Evolutionary conservation across 257 asterid species (phyloP), one percentile per base, ranked within the genome.

Genomic region (Scutellaria minor): DNA sequence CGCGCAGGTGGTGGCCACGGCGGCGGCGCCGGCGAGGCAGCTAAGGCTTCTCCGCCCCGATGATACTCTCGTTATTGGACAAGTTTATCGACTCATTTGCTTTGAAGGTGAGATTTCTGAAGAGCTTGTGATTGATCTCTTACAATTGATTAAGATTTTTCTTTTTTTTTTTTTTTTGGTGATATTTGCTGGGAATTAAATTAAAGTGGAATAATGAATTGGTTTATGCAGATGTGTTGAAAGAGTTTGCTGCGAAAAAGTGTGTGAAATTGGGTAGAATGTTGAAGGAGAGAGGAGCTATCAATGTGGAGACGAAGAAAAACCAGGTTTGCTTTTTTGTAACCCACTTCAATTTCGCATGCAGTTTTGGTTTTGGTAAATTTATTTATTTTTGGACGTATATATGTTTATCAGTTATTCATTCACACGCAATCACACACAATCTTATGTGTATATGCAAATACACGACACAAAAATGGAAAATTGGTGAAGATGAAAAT

Each of bases 11-110:
- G 56, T 89, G 69, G 37, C 18, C 18, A 18, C 66, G 52, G 66
- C 85, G 47, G 71, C 72, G 11, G 65, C 78, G 0, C 82, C 88
- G 61, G 90, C 79, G 70, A 90, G 74, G 80, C 97, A 89, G 81
- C 82, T 90, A 40, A 90, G 89, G 81, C 93, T 93, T 69, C 97
- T 89, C 78, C 86, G 90, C 1, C 96, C 97, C 1, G 90, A 85
- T 10, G 98, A 93, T 63, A 77, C 87, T 68, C 50, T 93, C 75
- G 73, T 89, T 37, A 64, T 93, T 52, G 97, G 98, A 2, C 93
- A 89, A 20, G 96, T 87, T 65, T 90, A 93, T 73, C 88, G 95
- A 10, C 93, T 93, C 48, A 79, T 93, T 77, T 83, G 86, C 90
- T 88, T 89, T 70, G 88, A 89, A 89, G 98, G 98, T 84, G 64